Evolutionary conservation across 164 flowering plant genomes (phyloP).

Genomic region (Euptelea pleiosperma): DNA sequence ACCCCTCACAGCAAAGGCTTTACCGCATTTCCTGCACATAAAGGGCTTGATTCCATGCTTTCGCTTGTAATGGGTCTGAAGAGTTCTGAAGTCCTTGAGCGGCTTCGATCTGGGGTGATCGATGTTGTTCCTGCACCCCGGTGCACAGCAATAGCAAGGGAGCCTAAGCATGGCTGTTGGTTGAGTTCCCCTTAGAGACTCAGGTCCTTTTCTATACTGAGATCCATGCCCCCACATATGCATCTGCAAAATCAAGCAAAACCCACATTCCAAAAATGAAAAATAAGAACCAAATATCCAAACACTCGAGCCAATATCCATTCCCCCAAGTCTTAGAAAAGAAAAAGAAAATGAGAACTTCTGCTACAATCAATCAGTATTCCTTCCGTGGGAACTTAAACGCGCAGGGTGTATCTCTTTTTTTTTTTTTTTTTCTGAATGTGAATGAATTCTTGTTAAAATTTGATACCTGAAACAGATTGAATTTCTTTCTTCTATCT

Average conservation of each 20-base stretch:
- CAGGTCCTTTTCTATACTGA: conserved; percentile 83
- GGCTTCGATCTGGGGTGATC: conserved; percentile 87
- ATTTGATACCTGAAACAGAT: background rate
- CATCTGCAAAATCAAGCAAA: conserved; percentile 44
- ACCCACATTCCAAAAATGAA: background rate
- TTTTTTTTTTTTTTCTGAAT: conserved; percentile 7
- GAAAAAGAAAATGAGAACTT: no score
- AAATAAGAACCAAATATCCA: no score
- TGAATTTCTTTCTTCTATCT: no score
- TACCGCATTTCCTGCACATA: conserved; percentile 82
- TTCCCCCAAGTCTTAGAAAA: no score
- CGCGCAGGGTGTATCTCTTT: background rate
- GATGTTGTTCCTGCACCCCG: conserved; percentile 82
- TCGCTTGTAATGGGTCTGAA: conserved; percentile 89
- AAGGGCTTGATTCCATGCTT: conserved; percentile 89
- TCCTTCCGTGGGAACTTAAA: no score
- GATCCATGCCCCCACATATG: conserved; percentile 99
- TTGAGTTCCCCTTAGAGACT: conserved; percentile 74
- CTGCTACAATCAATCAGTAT: no score
- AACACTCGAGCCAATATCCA: no score
- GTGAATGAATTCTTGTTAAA: background rate
- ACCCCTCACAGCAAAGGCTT: conserved; percentile 81
- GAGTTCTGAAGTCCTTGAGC: conserved; percentile 78
- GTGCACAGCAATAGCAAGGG: conserved; percentile 85
- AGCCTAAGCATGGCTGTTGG: conserved; percentile 88